These are phyloP conservation scores for Pleurotus tuber-regium DNA, from an alignment of 768 basidiomycete species.

Conservation along the genomic window DNA sequence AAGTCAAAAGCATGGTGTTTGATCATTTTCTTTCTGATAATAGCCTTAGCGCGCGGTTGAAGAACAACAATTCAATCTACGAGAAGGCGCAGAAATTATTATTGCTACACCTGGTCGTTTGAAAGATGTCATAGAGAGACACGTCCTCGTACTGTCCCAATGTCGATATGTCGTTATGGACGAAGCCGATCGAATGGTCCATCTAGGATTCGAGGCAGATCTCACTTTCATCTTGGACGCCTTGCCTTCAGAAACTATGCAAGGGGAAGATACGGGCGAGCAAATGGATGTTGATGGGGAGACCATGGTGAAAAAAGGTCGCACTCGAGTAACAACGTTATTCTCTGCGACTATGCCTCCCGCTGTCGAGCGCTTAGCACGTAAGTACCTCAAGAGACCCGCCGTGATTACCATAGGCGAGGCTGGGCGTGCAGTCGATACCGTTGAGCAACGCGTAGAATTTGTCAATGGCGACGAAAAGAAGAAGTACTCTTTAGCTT, in stretches of 20 bases:
- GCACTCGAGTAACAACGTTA: slow-evolving; percentile 89
- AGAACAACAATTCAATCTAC: slow-evolving; percentile 96
- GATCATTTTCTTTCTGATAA: slow-evolving; percentile 5
- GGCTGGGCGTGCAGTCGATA: slow-evolving; percentile 96
- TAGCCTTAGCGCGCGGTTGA: slow-evolving; percentile 76
- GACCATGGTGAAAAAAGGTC: slow-evolving; percentile 66
- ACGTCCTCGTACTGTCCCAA: slow-evolving; percentile 92
- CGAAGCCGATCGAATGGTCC: slow-evolving; percentile 99
- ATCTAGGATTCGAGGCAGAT: slow-evolving; percentile 94
- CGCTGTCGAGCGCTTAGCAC: slow-evolving; percentile 90
- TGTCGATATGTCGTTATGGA: slow-evolving; percentile 99
- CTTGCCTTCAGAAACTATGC: slow-evolving; percentile 83
- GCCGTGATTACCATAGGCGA: slow-evolving; percentile 98
- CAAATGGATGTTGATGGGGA: slow-evolving; percentile 79
- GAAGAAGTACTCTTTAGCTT: slow-evolving; percentile 70
- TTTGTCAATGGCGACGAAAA: slow-evolving; percentile 92
- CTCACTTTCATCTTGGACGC: slow-evolving; percentile 93
- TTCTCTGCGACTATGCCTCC: slow-evolving; percentile 99
- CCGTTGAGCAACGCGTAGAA: slow-evolving; percentile 95
- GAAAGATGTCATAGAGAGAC: slow-evolving; percentile 95
- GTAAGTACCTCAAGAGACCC: slow-evolving; percentile 90
- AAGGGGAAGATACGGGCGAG: slow-evolving; percentile 76
- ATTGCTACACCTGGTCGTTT: slow-evolving; percentile 98
- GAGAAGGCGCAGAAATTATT: slow-evolving; percentile 98
- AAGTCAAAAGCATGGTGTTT: slow-evolving; percentile 29